phyloP scores from a whole-genome alignment of 2,329 filamentous ascomycete species.

The Arthrobotrys megalospora region DNA sequence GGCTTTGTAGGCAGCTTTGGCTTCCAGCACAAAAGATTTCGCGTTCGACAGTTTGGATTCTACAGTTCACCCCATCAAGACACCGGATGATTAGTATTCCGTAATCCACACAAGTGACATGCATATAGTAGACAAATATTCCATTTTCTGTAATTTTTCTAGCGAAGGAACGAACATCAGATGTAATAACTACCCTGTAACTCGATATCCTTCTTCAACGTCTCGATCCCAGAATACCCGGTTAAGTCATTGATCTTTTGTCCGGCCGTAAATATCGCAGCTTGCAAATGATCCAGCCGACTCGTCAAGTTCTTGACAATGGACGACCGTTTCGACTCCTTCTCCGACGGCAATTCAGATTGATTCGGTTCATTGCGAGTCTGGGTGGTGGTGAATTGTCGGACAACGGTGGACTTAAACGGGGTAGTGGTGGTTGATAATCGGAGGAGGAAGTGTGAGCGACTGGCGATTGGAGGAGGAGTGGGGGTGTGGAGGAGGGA shows the following conservation, averaged over 20 bases:
- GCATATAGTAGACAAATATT: background rate
- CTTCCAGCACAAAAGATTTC: constrained; percentile 77
- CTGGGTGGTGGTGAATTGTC: constrained; percentile 41
- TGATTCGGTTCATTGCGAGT: constrained; percentile 22
- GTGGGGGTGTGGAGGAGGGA: constrained; percentile 15
- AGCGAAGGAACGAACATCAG: constrained; percentile 38
- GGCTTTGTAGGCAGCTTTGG: constrained; percentile 83
- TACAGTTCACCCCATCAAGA: constrained; percentile 64
- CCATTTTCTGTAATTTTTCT: background rate
- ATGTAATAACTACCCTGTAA: constrained; percentile 71
- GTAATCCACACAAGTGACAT: background rate
- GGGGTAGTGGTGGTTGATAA: background rate
- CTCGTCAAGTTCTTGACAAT: constrained; percentile 76
- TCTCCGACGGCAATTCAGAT: constrained; percentile 70
- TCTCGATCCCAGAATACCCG: constrained; percentile 91
- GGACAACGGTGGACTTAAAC: background rate
- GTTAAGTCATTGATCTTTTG: constrained; percentile 94
- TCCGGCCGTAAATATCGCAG: constrained; percentile 85
- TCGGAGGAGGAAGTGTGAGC: constrained; percentile 1
- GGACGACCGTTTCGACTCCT: constrained; percentile 72
- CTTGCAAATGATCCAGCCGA: constrained; percentile 90
- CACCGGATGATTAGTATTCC: background rate
- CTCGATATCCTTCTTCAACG: constrained; percentile 83
- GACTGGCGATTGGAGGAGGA: constrained; percentile 14
- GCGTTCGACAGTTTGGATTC: constrained; percentile 74